These are phyloP conservation scores for Yamadazyma insecticola DNA, from an alignment of 805 yeast genomes.

Conservation along the genomic window DNA sequence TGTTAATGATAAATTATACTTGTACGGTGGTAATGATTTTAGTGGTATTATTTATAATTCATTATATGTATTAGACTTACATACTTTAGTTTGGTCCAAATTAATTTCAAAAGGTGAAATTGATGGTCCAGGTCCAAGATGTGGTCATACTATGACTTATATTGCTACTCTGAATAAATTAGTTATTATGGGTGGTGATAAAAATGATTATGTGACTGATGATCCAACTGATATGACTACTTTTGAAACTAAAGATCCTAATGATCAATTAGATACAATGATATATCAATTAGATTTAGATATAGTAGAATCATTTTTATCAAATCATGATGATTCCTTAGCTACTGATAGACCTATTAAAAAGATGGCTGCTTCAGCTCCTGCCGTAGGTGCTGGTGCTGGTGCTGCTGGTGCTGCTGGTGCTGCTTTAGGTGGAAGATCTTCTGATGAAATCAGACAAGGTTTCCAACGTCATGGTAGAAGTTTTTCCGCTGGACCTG, in stretches of 20 bases:
- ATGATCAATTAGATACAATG: constrained; percentile 48
- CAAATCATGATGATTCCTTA: too few species aligned
- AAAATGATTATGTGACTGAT: constrained; percentile 57
- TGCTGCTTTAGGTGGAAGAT: constrained; percentile 1
- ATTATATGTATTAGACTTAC: constrained; percentile 71
- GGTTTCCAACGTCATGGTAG: constrained; percentile 27
- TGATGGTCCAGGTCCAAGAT: constrained; percentile 72
- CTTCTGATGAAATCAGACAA: neutral
- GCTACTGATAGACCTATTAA: too few species aligned
- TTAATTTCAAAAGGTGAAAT: constrained; percentile 46
- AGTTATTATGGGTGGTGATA: constrained; percentile 89
- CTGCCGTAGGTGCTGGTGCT: constrained; percentile 7
- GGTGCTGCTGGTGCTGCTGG: constrained; percentile 6
- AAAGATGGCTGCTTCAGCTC: constrained; percentile 16
- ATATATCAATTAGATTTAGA: constrained; percentile 60
- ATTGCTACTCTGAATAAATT: constrained; percentile 62
- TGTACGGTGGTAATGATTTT: constrained; percentile 84
- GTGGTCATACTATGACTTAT: constrained; percentile 86
- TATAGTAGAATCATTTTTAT: constrained; percentile 30
- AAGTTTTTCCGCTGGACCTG: constrained; percentile 33
- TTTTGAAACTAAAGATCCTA: constrained; percentile 43
- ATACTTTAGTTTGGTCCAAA: constrained; percentile 67
- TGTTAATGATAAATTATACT: constrained; percentile 71
- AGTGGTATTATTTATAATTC: constrained; percentile 65
- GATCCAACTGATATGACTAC: constrained; percentile 48